A percentile compares a stretch with the other conserved stretches of the same genome.
Conservation (phyloP, 805 yeast genomes). For the Priceomyces carsonii region DNA sequence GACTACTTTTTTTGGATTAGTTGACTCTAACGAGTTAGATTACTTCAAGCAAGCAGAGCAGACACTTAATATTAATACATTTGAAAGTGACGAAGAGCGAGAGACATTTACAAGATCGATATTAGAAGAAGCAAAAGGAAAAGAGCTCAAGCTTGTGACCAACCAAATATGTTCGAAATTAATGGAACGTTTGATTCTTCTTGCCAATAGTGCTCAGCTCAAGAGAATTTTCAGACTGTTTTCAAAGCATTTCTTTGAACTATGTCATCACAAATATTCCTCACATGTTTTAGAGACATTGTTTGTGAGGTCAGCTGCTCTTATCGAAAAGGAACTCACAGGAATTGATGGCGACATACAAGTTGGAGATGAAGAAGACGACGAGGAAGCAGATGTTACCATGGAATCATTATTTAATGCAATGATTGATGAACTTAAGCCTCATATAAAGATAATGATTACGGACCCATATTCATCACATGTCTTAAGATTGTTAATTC, state of each 20-base stretch:
- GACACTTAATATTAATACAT: slow-evolving; percentile 77
- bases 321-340: slow-evolving; percentile 72
- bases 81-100: slow-evolving; percentile 72
- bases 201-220: slow-evolving; percentile 64
- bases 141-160: slow-evolving; percentile 88
- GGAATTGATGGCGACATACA: slow-evolving; percentile 38
- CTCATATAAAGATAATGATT: slow-evolving; percentile 59
- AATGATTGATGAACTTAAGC: slow-evolving; percentile 67
- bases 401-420: slow-evolving; percentile 67
- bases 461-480: slow-evolving; percentile 86
- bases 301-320: slow-evolving; percentile 69
- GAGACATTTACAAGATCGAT: slow-evolving; percentile 72
- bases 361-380: slow-evolving; percentile 30
- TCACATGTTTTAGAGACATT: slow-evolving; percentile 93
- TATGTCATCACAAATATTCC: slow-evolving; percentile 85
- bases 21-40: slow-evolving; percentile 81
- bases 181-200: slow-evolving; percentile 79
- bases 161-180: slow-evolving; percentile 94
- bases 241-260: slow-evolving; percentile 69
- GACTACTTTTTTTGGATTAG: slow-evolving; percentile 71
- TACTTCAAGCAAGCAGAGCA: slow-evolving; percentile 93
- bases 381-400: slow-evolving; percentile 42
- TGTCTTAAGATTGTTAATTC: slow-evolving; percentile 69
- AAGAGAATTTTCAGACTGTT: slow-evolving; percentile 66
- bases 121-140: slow-evolving; percentile 82